Conservation (phyloP, 169 alveolate genomes). For the Besnoitia besnoiti region DNA sequence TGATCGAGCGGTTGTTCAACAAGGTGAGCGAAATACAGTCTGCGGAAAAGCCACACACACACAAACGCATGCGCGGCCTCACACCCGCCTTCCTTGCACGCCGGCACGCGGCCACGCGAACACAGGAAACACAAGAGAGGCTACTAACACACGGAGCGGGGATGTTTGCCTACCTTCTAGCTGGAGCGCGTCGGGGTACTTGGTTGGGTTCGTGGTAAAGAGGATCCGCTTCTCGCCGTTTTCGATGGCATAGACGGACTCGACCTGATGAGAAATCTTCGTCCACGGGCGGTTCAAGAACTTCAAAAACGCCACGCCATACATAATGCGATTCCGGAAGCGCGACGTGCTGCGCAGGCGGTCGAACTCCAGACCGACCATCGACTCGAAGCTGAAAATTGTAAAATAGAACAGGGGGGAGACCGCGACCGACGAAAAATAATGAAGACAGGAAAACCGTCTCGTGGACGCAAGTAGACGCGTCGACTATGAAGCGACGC, state of each 20-base stretch:
- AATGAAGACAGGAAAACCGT: background rate
- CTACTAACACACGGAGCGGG: too few relatives aligned
- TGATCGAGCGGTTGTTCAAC: constrained; percentile 6
- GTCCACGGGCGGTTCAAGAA: background rate
- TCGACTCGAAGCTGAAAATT: constrained; percentile 34
- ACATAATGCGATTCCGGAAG: constrained; percentile 38
- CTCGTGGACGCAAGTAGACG: background rate
- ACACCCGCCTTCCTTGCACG: background rate
- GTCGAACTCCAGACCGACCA: constrained; percentile 29
- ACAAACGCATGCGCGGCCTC: background rate
- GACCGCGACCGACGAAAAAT: background rate
- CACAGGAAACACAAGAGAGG: too few relatives aligned
- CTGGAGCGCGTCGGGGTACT: background rate
- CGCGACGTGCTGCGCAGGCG: constrained; percentile 46
- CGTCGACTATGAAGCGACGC: too few relatives aligned
- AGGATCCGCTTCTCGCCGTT: background rate
- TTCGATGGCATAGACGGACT: background rate
- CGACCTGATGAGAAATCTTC: background rate
- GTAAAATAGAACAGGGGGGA: background rate
- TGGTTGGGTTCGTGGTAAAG: background rate
- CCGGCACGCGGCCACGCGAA: background rate
- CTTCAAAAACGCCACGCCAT: constrained; percentile 30
- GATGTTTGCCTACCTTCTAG: background rate
- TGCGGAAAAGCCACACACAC: background rate
- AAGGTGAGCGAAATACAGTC: constrained; percentile 37